A percentile compares a stretch with the other conserved stretches of the same genome.
These are phyloP conservation scores for Pseudogymnoascus sp. DNA, from an alignment of 2,329 filamentous ascomycete genomes.

Conservation along the genomic window DNA sequence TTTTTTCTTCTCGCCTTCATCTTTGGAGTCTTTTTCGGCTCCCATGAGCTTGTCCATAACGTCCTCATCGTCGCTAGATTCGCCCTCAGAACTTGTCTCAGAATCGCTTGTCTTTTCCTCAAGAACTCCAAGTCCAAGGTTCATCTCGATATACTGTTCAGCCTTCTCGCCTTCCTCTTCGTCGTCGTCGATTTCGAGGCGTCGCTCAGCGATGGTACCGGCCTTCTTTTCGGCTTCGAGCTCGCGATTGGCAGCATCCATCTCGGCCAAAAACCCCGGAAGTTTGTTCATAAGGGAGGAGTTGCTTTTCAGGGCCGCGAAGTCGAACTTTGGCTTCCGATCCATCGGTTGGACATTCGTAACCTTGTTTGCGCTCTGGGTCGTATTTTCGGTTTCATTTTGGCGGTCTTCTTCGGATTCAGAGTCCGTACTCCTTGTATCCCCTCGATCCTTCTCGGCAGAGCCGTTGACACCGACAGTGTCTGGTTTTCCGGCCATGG, in stretches of 20 bases:
- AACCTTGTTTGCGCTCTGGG: constrained; percentile 9
- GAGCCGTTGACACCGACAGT: background rate
- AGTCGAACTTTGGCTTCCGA: constrained; percentile 18
- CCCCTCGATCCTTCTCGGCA: background rate
- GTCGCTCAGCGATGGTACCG: constrained; percentile 14
- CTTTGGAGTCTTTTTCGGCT: background rate
- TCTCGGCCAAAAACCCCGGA: constrained; percentile 18
- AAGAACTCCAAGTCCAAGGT: constrained; percentile 21
- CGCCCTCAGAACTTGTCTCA: constrained; percentile 11
- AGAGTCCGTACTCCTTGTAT: background rate
- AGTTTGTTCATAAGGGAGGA: constrained; percentile 13
- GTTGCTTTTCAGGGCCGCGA: constrained; percentile 13
- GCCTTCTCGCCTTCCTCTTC: constrained; percentile 4
- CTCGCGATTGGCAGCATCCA: constrained; percentile 22
- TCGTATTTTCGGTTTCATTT: background rate
- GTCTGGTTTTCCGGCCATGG: constrained; percentile 6
- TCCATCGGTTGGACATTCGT: constrained; percentile 21
- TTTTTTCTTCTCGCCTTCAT: constrained; percentile 4
- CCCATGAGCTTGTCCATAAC: constrained; percentile 14
- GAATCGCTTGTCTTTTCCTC: constrained; percentile 18
- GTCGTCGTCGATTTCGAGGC: constrained; percentile 13
- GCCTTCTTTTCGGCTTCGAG: constrained; percentile 16
- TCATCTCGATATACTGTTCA: constrained; percentile 19
- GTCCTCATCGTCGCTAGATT: constrained; percentile 9
- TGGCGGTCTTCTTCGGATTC: background rate